phyloP scores from a whole-genome alignment of 1,284 basidiomycete genomes.

The Sporisorium graminicola region DNA sequence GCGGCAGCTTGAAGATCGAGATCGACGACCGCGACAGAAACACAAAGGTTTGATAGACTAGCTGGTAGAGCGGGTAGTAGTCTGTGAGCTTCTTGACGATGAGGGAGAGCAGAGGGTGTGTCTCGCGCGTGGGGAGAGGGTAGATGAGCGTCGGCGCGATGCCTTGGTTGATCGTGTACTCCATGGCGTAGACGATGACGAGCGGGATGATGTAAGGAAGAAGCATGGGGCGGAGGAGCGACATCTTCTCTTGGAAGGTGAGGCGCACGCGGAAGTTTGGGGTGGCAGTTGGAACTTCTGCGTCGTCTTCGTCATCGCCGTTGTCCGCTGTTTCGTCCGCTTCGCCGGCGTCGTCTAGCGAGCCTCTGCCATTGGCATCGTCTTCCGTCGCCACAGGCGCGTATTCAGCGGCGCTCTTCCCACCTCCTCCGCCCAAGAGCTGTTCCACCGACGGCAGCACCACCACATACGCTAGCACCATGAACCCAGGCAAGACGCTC shows the following conservation, averaged over 20 bases:
- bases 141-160: slow-evolving; percentile 88
- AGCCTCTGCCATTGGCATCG: neutral
- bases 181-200: slow-evolving; percentile 66
- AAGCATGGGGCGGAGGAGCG: slow-evolving; percentile 63
- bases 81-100: slow-evolving; percentile 88
- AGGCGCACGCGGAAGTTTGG: slow-evolving; percentile 26
- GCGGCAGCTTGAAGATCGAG: slow-evolving; percentile 82
- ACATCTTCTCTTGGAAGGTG: slow-evolving; percentile 61
- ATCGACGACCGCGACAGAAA: slow-evolving; percentile 95
- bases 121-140: slow-evolving; percentile 78
- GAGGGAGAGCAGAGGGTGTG: slow-evolving; percentile 77
- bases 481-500: slow-evolving; percentile 57
- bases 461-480: slow-evolving; percentile 56
- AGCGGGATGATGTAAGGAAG: slow-evolving; percentile 64
- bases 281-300: neutral
- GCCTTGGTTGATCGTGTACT: slow-evolving; percentile 69
- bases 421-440: slow-evolving; percentile 3
- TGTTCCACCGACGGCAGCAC: slow-evolving; percentile 45
- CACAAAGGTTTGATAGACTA: slow-evolving; percentile 81
- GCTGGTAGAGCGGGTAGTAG: slow-evolving; percentile 83
- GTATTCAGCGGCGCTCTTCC: slow-evolving; percentile 2
- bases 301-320: neutral
- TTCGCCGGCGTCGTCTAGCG: neutral
- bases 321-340: slow-evolving; percentile 4
- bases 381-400: slow-evolving; percentile 30